Base-by-base conservation (phyloP, 2,329 filamentous ascomycete genomes). In the Verticillium zaregamsianum region DNA sequence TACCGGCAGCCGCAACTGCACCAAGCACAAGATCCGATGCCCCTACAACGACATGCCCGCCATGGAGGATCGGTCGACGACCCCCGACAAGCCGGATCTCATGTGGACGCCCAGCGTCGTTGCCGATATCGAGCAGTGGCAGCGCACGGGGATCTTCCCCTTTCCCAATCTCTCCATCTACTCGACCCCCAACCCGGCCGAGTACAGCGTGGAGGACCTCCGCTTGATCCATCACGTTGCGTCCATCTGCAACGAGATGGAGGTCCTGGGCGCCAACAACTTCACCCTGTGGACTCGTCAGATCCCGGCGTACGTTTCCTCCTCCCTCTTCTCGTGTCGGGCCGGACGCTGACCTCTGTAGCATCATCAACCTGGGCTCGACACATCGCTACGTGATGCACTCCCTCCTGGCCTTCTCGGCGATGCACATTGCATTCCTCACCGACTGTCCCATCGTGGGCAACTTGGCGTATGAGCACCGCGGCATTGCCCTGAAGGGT, bases 21-120 rank as follows among this genome's bases (percentile, higher is more conserved):
- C 94, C 65, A 99, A 98, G 80, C 95, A 99, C 80, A 97, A 97
- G 80, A 95, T 96, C 70, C 91, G 93, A 71, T 99, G 95, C 78
- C 95, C 97, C 70, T 99, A 98, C 81, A 96, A 97, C 83, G 93
- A 98, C 73, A 88, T 89, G 72, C 86, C 90, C 57, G 82, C 86
- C 55, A 83, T 89, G 62, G 81, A 86, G 68, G 83, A 87, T 68
- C 80, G 86, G 67, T 82, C 84, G 40, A 80, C 81, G 52, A 86
- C 85, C 66, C 86, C 87, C 65, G 82, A 84, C 68, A 87, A 85
- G 76, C 82, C 86, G 62, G 86, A 89, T 70, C 84, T 98, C 60
- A 86, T 95, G 74, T 96, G 93, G 88, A 93, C 90, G 52, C 89
- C 91, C 17, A 89, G 94, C 70, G 91, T 95, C 67, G 91, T 97